A percentile compares a stretch with the other conserved stretches of the same genome.
Conservation (phyloP, 768 basidiomycete species). For the Termitomyces sp. region DNA sequence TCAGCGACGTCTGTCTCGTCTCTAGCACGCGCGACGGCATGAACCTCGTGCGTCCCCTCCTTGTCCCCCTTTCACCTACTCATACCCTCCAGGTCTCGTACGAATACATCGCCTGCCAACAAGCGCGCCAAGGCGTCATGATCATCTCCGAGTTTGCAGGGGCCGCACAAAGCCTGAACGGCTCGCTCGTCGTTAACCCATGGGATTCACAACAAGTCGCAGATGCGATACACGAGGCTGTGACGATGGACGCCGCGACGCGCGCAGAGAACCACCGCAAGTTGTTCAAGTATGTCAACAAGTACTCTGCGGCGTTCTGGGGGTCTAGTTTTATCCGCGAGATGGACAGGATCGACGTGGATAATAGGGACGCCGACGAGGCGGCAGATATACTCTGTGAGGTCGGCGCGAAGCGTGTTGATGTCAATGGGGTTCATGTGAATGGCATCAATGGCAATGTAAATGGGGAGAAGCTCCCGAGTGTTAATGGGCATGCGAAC, state of each 20-base stretch:
- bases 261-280: slow-evolving; percentile 94
- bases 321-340: slow-evolving; percentile 86
- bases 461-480: background rate
- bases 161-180: slow-evolving; percentile 93
- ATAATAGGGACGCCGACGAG: slow-evolving; percentile 30
- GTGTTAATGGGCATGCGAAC: slow-evolving; percentile 1
- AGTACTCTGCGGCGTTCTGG: slow-evolving; percentile 92
- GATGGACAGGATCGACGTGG: slow-evolving; percentile 58
- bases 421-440: too few species aligned
- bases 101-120: slow-evolving; percentile 96
- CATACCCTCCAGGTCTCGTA: slow-evolving; percentile 76
- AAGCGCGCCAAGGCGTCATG: slow-evolving; percentile 90
- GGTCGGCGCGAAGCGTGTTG: background rate
- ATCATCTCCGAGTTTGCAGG: slow-evolving; percentile 98
- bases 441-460: background rate
- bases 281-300: slow-evolving; percentile 93
- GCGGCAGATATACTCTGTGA: slow-evolving; percentile 7
- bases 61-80: background rate
- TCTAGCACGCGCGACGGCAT: slow-evolving; percentile 96
- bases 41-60: slow-evolving; percentile 76
- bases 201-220: slow-evolving; percentile 99
- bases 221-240: slow-evolving; percentile 93
- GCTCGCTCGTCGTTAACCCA: slow-evolving; percentile 95
- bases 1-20: slow-evolving; percentile 94
- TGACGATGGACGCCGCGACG: slow-evolving; percentile 78